Base-by-base conservation (phyloP, 2,329 filamentous ascomycete genomes). In the Phaeosphaeriaceae sp. region DNA sequence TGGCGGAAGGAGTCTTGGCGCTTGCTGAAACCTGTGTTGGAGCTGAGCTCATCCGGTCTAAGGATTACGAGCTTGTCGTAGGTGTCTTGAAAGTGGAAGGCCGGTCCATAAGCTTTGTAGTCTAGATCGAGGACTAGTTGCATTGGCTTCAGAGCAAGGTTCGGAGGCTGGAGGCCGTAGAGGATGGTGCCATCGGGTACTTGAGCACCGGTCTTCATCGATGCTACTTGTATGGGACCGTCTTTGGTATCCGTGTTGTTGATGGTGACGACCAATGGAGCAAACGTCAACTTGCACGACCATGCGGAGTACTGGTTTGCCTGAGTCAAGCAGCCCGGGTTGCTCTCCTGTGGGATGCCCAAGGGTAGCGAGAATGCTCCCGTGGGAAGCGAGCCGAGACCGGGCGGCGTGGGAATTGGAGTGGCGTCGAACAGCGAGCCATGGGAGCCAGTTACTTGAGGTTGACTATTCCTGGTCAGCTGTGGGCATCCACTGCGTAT, bases 1-100 rank as follows among this genome's bases (percentile, higher is more conserved):
- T 78, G 77, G 51, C 74, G 66, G 44, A 71, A 15, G 57, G 65
- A 63, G 11, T 66, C 63, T 51, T 69, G 56, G 10, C 70, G 67
- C 27, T 69, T 68, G 44, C 57, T 59, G 25, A 71, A 42, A 21
- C 53, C 48, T 17, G 68, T 58, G 9, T 71, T 73, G 31, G 69
- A 67, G 33, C 62, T 60, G 56, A 80, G 75, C 22, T 79, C 74
- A 20, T 76, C 69, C 21, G 77, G 72, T 3, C 75, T 72, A 2
- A 87, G 62, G 42, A 90, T 82, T 4, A 90, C 86, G 40, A 90
- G 67, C 70, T 91, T 91, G 71, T 90, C 84, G 67, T 90, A 89
- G 15, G 79, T 72, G 22, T 85, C 76, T 61, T 85, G 83, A 69
- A 90, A 90, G 65, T 88, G 88, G 68, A 84, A 85, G 6, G 88